phyloP scores from a whole-genome alignment of 345 rosid genomes.

The Arabis alpina region DNA sequence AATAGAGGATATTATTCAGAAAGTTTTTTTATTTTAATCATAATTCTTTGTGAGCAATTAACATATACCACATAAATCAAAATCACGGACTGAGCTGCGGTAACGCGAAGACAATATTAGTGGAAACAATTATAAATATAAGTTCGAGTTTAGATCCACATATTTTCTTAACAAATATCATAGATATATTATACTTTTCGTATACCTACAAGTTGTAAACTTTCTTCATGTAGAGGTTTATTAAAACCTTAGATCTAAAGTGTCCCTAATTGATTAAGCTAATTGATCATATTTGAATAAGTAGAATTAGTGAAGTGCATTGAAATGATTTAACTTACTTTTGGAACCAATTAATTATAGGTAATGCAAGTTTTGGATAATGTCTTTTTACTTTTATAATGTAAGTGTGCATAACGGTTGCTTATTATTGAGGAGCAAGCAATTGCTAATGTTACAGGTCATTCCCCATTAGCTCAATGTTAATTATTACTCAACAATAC shows the following conservation, averaged over 20 bases:
- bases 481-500: conserved; percentile 31
- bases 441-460: conserved; percentile 39
- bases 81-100: background rate
- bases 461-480: conserved; percentile 28
- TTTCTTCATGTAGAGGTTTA: background rate
- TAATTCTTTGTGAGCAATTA: background rate
- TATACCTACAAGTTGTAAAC: background rate
- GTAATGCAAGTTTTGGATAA: conserved; percentile 32
- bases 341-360: background rate
- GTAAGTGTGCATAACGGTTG: conserved; percentile 29
- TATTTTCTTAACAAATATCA: background rate
- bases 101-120: background rate
- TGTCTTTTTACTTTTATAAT: conserved; percentile 28
- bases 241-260: background rate
- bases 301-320: conserved; percentile 21
- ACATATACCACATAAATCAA: conserved; percentile 3
- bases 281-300: conserved; percentile 2
- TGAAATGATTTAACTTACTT: background rate
- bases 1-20: conserved; percentile 5
- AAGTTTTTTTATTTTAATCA: conserved; percentile 14
- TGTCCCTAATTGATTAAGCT: conserved; percentile 4
- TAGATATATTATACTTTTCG: background rate
- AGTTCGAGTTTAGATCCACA: background rate
- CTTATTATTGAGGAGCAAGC: conserved; percentile 41
- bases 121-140: background rate